Evolutionary conservation across 2,329 filamentous ascomycete genomes (phyloP).

Genomic region (Colletotrichum endophyticum): DNA sequence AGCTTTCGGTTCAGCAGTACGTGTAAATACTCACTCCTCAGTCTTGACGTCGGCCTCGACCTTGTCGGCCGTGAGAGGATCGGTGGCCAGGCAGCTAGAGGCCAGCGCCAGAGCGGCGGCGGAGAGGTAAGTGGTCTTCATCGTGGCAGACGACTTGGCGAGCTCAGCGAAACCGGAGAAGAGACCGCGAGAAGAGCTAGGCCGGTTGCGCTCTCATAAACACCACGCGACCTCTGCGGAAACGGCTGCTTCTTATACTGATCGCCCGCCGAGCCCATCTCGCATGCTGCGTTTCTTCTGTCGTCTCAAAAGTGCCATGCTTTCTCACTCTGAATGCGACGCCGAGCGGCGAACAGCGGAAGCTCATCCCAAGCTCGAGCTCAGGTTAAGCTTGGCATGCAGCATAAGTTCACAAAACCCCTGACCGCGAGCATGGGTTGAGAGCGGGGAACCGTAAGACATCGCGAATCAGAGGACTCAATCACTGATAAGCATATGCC

Average conservation of each 20-base stretch:
- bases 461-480: background rate
- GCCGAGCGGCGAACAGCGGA: background rate
- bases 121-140: constrained; percentile 16
- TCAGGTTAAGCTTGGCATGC: constrained; percentile 4
- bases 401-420: background rate
- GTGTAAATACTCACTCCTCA: constrained; percentile 32
- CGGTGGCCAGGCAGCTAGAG: constrained; percentile 18
- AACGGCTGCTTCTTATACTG: background rate
- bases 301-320: background rate
- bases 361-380: background rate
- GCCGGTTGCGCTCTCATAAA: background rate
- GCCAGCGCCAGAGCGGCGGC: constrained; percentile 14
- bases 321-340: background rate
- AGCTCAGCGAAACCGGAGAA: background rate
- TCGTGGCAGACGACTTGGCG: background rate
- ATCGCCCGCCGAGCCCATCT: background rate
- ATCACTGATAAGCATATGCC: constrained; percentile 12
- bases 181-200: background rate
- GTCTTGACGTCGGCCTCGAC: constrained; percentile 43
- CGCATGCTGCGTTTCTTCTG: background rate
- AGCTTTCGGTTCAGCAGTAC: accelerated
- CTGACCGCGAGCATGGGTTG: background rate
- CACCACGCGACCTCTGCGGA: background rate
- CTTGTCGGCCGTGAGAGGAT: constrained; percentile 40
- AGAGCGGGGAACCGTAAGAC: background rate